Percentiles rank a stretch among this genome's conserved stretches.
phyloP scores from a whole-genome alignment of 1,284 basidiomycete genomes.

The Uromyces viciae-fabae region DNA sequence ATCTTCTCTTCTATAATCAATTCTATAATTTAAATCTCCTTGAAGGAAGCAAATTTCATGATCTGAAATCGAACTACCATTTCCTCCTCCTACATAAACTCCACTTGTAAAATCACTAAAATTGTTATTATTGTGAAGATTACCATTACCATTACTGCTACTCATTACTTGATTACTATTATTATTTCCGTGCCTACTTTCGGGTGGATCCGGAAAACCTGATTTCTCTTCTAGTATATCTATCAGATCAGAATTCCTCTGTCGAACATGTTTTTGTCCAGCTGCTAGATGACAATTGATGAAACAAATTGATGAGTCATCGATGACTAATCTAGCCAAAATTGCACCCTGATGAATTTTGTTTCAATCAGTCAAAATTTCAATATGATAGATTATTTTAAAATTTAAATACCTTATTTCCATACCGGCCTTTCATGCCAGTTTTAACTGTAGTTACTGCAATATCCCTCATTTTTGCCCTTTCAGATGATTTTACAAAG shows the following conservation, averaged over 20 bases:
- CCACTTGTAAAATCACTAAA: neutral
- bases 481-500: constrained; percentile 70
- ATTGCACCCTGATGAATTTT: constrained; percentile 69
- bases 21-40: constrained; percentile 83
- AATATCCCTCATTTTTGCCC: constrained; percentile 65
- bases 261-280: constrained; percentile 75
- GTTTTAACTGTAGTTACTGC: constrained; percentile 78
- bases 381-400: neutral
- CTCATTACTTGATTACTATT: neutral
- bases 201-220: constrained; percentile 64
- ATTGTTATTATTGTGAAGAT: neutral
- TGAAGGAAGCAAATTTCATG: constrained; percentile 88
- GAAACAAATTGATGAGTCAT: constrained; percentile 78
- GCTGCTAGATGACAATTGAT: constrained; percentile 96
- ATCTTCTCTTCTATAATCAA: constrained; percentile 79
- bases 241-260: constrained; percentile 79
- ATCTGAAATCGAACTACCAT: constrained; percentile 88
- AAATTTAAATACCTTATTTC: constrained; percentile 72
- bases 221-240: constrained; percentile 76
- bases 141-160: neutral
- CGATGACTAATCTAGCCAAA: constrained; percentile 78
- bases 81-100: constrained; percentile 76
- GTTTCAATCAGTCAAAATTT: neutral
- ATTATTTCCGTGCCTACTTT: constrained; percentile 53
- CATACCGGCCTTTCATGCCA: constrained; percentile 85